These are phyloP conservation scores for Cenococcum geophilum DNA, from an alignment of 495 filamentous ascomycete species.

Conservation along the genomic window DNA sequence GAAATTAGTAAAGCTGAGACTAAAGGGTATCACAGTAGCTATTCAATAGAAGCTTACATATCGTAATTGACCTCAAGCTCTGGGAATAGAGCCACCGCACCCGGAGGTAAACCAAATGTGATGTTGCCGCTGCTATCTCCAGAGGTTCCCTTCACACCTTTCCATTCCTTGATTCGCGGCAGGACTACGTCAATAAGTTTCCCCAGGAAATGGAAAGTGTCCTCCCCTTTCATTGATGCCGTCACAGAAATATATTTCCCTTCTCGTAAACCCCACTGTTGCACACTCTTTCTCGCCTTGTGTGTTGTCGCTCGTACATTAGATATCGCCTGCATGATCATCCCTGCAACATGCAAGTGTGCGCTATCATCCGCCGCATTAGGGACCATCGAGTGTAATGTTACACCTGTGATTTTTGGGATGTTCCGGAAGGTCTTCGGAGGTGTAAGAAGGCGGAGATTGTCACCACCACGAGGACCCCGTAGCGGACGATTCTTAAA, in stretches of 20 bases:
- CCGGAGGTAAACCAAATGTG: slow-evolving; percentile 64
- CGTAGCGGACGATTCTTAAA: slow-evolving; percentile 83
- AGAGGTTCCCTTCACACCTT: slow-evolving; percentile 64
- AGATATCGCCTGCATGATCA: slow-evolving; percentile 78
- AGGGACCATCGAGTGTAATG: slow-evolving; percentile 65
- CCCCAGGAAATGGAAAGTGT: slow-evolving; percentile 81
- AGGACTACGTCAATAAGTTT: slow-evolving; percentile 82
- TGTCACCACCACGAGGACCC: slow-evolving; percentile 66
- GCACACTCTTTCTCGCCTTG: slow-evolving; percentile 58
- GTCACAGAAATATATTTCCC: slow-evolving; percentile 59
- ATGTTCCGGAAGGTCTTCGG: slow-evolving; percentile 81
- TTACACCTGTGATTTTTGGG: slow-evolving; percentile 72
- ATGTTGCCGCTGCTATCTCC: slow-evolving; percentile 89
- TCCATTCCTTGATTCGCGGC: slow-evolving; percentile 92
- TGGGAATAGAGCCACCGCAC: slow-evolving; percentile 74
- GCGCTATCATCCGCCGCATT: slow-evolving; percentile 57
- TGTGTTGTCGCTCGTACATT: slow-evolving; percentile 67
- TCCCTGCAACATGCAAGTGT: slow-evolving; percentile 70
- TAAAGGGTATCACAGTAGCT: not conserved
- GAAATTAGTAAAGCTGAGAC: slow-evolving; percentile 17
- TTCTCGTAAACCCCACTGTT: slow-evolving; percentile 54
- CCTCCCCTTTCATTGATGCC: slow-evolving; percentile 65
- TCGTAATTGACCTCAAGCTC: slow-evolving; percentile 90
- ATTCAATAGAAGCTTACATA: slow-evolving; percentile 53
- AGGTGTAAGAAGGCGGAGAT: slow-evolving; percentile 64